A percentile compares a stretch with the other conserved stretches of the same genome.
Evolutionary conservation across 176 grass and related monocot species (phyloP).

Genomic region (Ensete glaucum): DNA sequence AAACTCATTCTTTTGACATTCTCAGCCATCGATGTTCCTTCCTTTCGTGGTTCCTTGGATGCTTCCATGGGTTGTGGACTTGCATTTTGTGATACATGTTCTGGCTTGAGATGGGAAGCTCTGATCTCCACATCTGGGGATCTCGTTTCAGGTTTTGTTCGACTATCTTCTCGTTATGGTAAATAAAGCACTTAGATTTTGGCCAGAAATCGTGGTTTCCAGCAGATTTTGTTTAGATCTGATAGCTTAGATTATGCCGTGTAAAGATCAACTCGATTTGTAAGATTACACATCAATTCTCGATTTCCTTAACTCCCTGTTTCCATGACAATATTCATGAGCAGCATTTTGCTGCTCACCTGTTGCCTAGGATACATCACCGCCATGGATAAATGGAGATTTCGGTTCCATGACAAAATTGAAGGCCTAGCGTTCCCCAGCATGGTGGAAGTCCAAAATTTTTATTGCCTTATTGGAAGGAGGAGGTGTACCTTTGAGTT

Average conservation of each 20-base stretch:
- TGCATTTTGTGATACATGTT: neutral
- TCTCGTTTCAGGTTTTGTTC: neutral
- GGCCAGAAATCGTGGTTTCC: neutral
- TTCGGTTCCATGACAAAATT: neutral
- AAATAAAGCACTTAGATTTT: neutral
- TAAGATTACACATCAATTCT: neutral
- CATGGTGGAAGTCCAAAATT: neutral
- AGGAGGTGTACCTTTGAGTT: no score
- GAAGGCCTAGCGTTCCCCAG: neutral
- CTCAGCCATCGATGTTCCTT: neutral
- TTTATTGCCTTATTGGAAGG: neutral
- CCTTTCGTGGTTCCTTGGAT: no score
- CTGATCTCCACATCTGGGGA: neutral
- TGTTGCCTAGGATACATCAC: neutral
- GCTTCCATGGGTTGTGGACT: neutral
- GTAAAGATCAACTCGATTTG: neutral
- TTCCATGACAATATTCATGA: neutral
- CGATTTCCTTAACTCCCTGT: neutral
- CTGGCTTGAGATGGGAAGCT: neutral
- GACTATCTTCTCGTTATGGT: neutral
- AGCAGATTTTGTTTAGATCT: neutral
- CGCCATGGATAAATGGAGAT: neutral
- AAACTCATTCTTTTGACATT: neutral
- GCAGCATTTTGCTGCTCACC: neutral
- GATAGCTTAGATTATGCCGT: neutral